Evolutionary conservation across 2,329 filamentous ascomycete species (phyloP).

Genomic region (Diaporthe sp.): DNA sequence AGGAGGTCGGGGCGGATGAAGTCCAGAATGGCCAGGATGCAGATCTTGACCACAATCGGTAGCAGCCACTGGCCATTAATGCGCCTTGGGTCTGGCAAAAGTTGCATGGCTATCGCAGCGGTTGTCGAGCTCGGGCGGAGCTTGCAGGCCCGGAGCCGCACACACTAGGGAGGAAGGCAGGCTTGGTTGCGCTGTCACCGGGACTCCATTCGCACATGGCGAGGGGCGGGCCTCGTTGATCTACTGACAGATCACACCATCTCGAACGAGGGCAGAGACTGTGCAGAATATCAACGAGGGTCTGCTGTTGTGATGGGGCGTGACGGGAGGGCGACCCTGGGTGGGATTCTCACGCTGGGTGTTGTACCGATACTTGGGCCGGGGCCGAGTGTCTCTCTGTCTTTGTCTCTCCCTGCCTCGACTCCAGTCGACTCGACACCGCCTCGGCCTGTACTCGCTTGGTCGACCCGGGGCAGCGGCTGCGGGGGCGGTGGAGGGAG

Average conservation of each 20-base stretch:
- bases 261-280: conserved; percentile 4
- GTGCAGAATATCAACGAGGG: conserved; percentile 23
- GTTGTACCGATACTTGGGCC: conserved; percentile 25
- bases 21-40: conserved; percentile 6
- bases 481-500: not conserved
- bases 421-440: conserved; percentile 31
- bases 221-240: conserved; percentile 15
- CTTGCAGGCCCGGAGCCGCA: conserved; percentile 12
- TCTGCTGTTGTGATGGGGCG: conserved; percentile 9
- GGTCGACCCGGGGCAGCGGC: not conserved
- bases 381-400: not conserved
- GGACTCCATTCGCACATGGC: conserved; percentile 25
- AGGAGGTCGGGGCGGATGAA: conserved; percentile 26
- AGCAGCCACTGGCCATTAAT: conserved; percentile 22
- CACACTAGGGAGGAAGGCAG: not conserved
- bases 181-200: not conserved
- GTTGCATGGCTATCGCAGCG: not conserved
- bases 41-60: conserved; percentile 32
- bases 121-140: conserved; percentile 11
- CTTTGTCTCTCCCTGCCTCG: conserved; percentile 27
- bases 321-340: not conserved
- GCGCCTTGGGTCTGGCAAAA: conserved; percentile 12
- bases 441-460: conserved; percentile 14
- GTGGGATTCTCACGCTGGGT: not conserved
- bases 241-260: conserved; percentile 31